Evolutionary conservation across 441 rosid genomes (phyloP).

Genomic region (Aleurites moluccanus): DNA sequence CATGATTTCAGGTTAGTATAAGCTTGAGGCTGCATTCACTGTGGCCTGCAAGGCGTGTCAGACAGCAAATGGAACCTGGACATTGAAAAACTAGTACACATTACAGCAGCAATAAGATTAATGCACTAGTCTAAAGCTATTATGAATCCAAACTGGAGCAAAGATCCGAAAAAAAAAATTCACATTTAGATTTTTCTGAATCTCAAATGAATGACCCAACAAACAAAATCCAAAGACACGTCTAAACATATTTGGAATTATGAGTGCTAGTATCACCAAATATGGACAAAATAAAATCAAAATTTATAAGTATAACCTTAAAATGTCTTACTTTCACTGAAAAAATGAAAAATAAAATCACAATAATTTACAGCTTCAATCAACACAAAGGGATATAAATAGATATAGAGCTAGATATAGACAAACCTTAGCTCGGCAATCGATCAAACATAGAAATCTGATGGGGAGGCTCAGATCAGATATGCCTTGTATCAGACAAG

Average conservation of each 20-base stretch:
- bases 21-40: conserved; percentile 32
- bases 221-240: background rate
- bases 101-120: conserved; percentile 14
- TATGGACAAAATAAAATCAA: no score
- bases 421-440: no score
- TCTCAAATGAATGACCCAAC: background rate
- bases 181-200: background rate
- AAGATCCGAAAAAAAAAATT: background rate
- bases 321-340: no score
- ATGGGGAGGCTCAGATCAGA: background rate
- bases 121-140: background rate
- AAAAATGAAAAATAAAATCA: no score
- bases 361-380: no score
- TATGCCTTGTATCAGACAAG: background rate
- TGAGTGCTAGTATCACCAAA: no score
- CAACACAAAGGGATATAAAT: no score
- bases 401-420: no score
- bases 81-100: conserved; percentile 21
- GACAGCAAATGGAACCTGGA: conserved; percentile 36
- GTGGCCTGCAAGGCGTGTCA: no score
- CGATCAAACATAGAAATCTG: no score
- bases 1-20: background rate
- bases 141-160: background rate
- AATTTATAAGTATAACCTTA: no score
- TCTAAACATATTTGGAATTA: background rate